Conservation (phyloP, 2,329 filamentous ascomycete genomes). For the Phialophora macrospora region DNA sequence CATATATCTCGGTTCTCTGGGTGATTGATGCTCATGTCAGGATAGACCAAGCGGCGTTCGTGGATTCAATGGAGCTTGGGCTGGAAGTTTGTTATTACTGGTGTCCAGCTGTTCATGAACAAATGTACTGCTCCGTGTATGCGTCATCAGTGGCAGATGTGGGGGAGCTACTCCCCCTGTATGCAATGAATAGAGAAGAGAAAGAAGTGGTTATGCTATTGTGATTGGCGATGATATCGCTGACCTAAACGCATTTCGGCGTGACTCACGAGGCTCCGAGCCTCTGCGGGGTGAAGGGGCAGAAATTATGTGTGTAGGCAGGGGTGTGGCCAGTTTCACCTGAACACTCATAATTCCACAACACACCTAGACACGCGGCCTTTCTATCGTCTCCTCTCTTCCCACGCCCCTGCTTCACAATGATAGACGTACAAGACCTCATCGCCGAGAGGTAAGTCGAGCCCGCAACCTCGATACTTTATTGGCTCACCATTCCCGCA, state of each 20-base stretch:
- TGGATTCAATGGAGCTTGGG: background rate
- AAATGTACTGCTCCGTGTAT: background rate
- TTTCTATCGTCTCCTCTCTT: background rate
- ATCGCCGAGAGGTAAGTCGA: conserved; percentile 66
- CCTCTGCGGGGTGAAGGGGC: conserved; percentile 13
- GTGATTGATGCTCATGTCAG: background rate
- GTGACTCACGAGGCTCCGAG: conserved; percentile 30
- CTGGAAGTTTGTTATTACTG: background rate
- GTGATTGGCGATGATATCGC: background rate
- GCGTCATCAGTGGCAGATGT: background rate
- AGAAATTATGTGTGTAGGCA: conserved; percentile 5
- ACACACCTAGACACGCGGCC: background rate
- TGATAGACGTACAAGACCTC: conserved; percentile 80
- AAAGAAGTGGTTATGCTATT: conserved; percentile 3
- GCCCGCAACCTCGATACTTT: conserved; percentile 5
- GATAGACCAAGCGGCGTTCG: conserved; percentile 2
- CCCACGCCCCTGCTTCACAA: conserved; percentile 43
- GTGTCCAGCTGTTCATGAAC: background rate
- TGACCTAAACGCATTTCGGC: background rate
- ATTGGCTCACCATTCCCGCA: conserved; percentile 21
- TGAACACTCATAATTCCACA: background rate
- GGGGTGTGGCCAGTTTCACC: too few relatives aligned
- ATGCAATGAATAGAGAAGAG: background rate
- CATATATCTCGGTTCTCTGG: background rate
- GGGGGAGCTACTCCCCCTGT: background rate